phyloP scores from a whole-genome alignment of 2,329 filamentous ascomycete genomes.

The Bimuria novae-zelandiae region DNA sequence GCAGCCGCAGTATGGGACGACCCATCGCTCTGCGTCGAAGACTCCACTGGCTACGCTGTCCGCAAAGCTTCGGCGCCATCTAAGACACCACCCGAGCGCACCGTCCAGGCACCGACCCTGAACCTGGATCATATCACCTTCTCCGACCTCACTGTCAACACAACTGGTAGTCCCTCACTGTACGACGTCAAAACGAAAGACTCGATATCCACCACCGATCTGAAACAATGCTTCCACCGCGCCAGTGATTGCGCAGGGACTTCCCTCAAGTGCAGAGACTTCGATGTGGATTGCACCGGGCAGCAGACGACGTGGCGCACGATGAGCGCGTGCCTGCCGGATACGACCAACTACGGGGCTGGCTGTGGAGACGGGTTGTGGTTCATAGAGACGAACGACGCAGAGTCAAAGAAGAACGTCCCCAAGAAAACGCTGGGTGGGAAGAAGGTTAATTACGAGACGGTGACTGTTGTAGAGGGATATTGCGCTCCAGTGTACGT shows the following conservation, averaged over 20 bases:
- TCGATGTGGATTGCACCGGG: background rate
- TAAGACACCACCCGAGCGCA: background rate
- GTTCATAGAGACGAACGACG: background rate
- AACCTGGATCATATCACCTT: conserved; percentile 1
- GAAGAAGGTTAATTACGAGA: background rate
- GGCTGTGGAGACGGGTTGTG: background rate
- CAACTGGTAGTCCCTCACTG: background rate
- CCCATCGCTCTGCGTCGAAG: background rate
- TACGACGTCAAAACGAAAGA: background rate
- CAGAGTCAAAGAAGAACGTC: background rate
- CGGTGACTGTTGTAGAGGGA: background rate
- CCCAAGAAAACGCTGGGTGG: background rate
- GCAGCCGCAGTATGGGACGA: background rate
- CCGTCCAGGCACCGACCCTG: background rate
- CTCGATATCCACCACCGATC: background rate
- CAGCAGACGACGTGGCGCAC: background rate
- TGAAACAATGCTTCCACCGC: background rate
- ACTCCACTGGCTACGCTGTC: background rate
- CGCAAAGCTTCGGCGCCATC: background rate
- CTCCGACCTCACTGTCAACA: background rate
- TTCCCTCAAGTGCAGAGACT: background rate
- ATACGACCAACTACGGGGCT: background rate
- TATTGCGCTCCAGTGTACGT: background rate
- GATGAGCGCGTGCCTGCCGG: background rate
- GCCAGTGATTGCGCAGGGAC: background rate